Evolutionary conservation across 1,284 basidiomycete species (phyloP).

Genomic region (Ceratobasidium sp.): DNA sequence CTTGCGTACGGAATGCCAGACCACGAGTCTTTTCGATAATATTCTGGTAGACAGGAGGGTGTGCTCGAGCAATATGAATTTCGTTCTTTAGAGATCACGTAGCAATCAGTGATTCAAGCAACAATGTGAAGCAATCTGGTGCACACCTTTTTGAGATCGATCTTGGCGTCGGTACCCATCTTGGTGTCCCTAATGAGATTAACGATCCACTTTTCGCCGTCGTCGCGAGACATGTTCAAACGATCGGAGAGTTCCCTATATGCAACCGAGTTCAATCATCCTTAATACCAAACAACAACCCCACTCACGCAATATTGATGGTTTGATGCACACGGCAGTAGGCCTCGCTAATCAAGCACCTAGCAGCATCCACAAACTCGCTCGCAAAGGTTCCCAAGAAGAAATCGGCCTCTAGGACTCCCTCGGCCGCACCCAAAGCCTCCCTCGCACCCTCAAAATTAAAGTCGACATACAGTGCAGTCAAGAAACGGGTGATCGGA

Average conservation of each 20-base stretch:
- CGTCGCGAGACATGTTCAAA: conserved; percentile 88
- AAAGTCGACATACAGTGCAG: conserved; percentile 92
- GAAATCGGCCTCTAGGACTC: conserved; percentile 90
- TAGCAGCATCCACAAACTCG: conserved; percentile 94
- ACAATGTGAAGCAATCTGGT: no score
- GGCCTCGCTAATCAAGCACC: conserved; percentile 94
- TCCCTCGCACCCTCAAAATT: conserved; percentile 90
- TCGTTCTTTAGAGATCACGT: conserved; percentile 69
- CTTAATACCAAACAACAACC: not conserved
- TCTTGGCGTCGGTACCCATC: conserved; percentile 95
- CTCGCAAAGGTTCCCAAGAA: conserved; percentile 90
- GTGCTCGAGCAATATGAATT: conserved; percentile 92
- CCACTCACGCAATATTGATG: conserved; percentile 88
- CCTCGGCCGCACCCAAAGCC: conserved; percentile 80
- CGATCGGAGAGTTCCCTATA: conserved; percentile 88
- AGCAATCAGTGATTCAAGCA: no score
- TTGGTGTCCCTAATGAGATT: conserved; percentile 94
- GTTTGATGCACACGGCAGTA: conserved; percentile 97
- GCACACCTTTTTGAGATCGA: conserved; percentile 89
- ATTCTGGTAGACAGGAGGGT: conserved; percentile 89
- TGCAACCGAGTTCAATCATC: not conserved
- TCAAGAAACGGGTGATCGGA: conserved; percentile 92
- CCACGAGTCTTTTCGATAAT: conserved; percentile 97
- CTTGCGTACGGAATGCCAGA: conserved; percentile 89
- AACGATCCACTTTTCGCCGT: conserved; percentile 99